phyloP scores from a whole-genome alignment of 176 grass and related monocot genomes.

The Secale cereale region DNA sequence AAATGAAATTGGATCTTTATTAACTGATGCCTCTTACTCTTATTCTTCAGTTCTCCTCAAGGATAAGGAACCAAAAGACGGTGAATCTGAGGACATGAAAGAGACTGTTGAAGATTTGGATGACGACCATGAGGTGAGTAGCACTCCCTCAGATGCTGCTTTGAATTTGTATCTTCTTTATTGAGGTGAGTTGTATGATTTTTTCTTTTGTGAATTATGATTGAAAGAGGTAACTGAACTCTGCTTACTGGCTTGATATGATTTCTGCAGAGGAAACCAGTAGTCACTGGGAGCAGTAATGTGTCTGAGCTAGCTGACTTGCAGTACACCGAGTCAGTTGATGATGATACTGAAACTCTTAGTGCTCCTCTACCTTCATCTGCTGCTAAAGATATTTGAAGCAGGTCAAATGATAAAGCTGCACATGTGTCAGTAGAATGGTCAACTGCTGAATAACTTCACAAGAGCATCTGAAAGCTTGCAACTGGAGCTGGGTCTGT shows the following conservation, averaged over 20 bases:
- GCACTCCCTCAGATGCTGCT: neutral
- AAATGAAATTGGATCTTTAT: neutral
- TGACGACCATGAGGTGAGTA: slow-evolving; percentile 26
- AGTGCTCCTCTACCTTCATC: neutral
- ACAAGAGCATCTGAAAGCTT: neutral
- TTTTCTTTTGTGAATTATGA: neutral
- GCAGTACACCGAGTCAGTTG: neutral
- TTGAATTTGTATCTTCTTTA: slow-evolving; percentile 24
- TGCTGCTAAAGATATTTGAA: neutral
- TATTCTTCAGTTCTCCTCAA: neutral
- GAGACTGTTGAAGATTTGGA: neutral
- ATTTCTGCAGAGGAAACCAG: slow-evolving; percentile 21
- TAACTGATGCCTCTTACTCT: neutral
- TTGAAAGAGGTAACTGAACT: neutral
- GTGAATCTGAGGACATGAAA: neutral
- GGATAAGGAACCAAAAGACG: neutral
- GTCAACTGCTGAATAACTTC: neutral
- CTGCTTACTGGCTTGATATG: slow-evolving; percentile 13
- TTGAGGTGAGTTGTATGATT: neutral
- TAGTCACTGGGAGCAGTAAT: slow-evolving; percentile 6
- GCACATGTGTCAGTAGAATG: neutral
- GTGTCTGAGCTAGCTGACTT: neutral
- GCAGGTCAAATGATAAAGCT: neutral
- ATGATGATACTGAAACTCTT: neutral
- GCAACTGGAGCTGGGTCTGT: neutral